Conservation (phyloP, 2,329 filamentous ascomycete species). For the Aquanectria penicillioides region DNA sequence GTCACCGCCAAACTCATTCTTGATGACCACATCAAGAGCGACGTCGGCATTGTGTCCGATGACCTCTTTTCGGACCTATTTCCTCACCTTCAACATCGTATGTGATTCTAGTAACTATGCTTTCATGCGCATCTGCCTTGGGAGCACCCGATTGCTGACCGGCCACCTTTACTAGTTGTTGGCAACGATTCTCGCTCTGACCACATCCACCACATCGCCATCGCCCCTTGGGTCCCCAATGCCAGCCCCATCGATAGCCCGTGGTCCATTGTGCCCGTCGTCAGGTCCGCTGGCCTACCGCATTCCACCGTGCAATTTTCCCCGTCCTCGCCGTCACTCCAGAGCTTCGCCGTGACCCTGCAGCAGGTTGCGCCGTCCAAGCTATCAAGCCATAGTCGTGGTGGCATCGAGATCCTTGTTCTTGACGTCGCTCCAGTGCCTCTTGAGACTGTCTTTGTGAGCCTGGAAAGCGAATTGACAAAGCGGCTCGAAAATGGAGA, state of each 20-base stretch:
- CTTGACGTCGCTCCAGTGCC: constrained; percentile 83
- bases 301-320: constrained; percentile 85
- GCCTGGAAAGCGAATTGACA: constrained; percentile 82
- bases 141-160: constrained; percentile 1
- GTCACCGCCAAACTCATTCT: constrained; percentile 84
- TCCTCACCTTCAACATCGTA: constrained; percentile 66
- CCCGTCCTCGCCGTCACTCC: constrained; percentile 75
- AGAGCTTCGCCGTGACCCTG: constrained; percentile 80
- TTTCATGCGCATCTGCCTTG: neutral
- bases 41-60: constrained; percentile 86
- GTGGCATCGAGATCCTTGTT: constrained; percentile 84
- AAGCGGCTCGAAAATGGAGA: constrained; percentile 85
- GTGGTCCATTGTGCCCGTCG: constrained; percentile 89
- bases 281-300: constrained; percentile 70
- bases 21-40: constrained; percentile 85
- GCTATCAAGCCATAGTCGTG: constrained; percentile 75
- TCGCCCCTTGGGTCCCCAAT: constrained; percentile 77
- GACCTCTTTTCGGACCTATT: constrained; percentile 88
- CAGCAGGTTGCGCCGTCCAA: constrained; percentile 81
- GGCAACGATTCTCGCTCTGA: constrained; percentile 48
- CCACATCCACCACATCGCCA: constrained; percentile 71
- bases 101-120: constrained; percentile 41
- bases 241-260: constrained; percentile 67
- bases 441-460: constrained; percentile 88
- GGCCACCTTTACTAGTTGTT: constrained; percentile 32